Percentiles rank a stretch among this genome's conserved stretches.
Evolutionary conservation across 2,329 filamentous ascomycete genomes (phyloP).

Genomic region (Colletotrichum neosansevieriae): DNA sequence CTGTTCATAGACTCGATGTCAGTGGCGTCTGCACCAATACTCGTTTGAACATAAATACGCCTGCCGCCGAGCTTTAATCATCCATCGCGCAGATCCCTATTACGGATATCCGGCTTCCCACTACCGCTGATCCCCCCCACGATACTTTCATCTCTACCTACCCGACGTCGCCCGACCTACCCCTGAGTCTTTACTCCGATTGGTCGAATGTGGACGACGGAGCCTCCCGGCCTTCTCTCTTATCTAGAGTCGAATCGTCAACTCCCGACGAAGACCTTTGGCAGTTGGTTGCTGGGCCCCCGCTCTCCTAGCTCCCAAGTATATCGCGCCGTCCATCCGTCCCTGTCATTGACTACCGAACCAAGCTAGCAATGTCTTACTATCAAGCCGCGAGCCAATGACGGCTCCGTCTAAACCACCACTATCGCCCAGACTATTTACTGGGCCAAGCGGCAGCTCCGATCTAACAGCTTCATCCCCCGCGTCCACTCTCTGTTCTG

Average conservation of each 20-base stretch:
- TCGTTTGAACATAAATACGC: not conserved
- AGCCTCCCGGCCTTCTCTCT: not conserved
- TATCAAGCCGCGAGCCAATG: constrained; percentile 10
- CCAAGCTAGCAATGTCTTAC: constrained; percentile 25
- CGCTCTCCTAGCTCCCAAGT: not conserved
- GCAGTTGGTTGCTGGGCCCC: constrained; percentile 1
- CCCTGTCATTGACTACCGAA: constrained; percentile 12
- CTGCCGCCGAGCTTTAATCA: not conserved
- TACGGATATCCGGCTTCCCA: not conserved
- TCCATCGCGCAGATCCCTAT: constrained; percentile 1
- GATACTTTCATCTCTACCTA: not conserved
- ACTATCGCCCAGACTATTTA: constrained; percentile 25
- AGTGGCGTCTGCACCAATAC: constrained; percentile 14
- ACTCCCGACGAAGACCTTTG: not conserved
- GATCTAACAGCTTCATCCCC: not conserved
- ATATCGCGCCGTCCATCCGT: constrained; percentile 1
- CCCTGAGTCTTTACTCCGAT: not conserved
- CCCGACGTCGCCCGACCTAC: not conserved
- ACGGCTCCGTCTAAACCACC: constrained; percentile 4
- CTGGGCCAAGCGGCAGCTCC: constrained; percentile 7
- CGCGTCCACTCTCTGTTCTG: no score
- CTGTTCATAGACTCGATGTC: constrained; percentile 32
- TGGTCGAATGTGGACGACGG: not conserved
- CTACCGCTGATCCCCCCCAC: not conserved
- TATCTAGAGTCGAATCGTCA: no score